Evolutionary conservation across 768 basidiomycete species (phyloP), one percentile per base, ranked within the genome.

Genomic region (Naganishia vishniacii): DNA sequence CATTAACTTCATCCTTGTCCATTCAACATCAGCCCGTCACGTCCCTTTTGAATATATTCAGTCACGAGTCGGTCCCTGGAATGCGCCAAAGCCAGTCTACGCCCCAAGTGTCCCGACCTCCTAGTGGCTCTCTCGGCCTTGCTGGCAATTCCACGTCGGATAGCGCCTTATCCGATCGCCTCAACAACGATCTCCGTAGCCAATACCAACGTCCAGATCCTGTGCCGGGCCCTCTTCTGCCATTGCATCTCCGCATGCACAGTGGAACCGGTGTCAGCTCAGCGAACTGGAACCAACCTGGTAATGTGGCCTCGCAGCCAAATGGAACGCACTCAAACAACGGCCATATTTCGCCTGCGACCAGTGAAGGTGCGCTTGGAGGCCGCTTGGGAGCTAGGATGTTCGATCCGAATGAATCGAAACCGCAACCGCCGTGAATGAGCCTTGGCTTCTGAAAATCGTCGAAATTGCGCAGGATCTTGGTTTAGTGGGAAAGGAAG

Each of bases 191-290:
- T 51, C 20, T 20, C 4, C 31, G 28, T 13, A 25, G 20, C 23
- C 53, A n/a, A 12, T 20, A 23, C 18, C 53, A 28, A 20, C 49
- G 53, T n/a, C 13, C 53, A 5, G 53, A 56, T 12, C 20, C 32
- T 23, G 40, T 20, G 7, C 37, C 53, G n/a, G 53, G 32, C 2
- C 23, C 53, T 23, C 34, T 37, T 16, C 31, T 51, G 20, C 53
- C 53, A 11, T 29, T 56, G 2, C 31, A 20, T 23, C 37, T 56
- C 34, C 53, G 53, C 8, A 37, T 56, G 53, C 53, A 56, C 23
- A 40, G 40, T 40, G 53, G 53, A 15, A 40, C 34, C 34, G 53
- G 53, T 25, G 1, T 56, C 11, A 26, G 20, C 3, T 16, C 20
- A 13, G 20, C 34, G 4, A 26, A 11, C 11, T 56, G 53, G 34